A percentile compares a stretch with the other conserved stretches of the same genome.
Evolutionary conservation across 345 rosid genomes (phyloP).

Genomic region (Citrus glauca): DNA sequence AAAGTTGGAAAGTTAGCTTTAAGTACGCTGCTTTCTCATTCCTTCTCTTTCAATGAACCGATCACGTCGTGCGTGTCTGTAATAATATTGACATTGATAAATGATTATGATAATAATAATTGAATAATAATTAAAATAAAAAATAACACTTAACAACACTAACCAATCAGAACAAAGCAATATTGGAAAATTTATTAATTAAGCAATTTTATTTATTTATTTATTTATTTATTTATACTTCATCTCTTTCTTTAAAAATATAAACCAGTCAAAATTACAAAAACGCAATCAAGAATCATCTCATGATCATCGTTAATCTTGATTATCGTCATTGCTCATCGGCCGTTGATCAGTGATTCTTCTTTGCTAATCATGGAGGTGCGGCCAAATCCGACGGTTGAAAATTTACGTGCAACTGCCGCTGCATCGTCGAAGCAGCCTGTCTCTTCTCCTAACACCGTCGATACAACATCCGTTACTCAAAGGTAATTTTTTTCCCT

Average conservation of each 20-base stretch:
- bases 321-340: neutral
- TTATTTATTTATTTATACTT: neutral
- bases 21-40: neutral
- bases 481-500: conserved; percentile 29
- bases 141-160: neutral
- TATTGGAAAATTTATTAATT: too few species aligned
- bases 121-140: neutral
- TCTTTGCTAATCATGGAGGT: conserved; percentile 36
- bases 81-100: neutral
- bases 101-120: neutral
- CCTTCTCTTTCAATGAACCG: neutral
- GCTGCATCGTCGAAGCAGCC: conserved; percentile 40
- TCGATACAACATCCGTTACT: conserved; percentile 50
- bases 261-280: neutral
- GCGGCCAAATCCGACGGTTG: conserved; percentile 42
- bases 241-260: neutral
- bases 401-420: conserved; percentile 31
- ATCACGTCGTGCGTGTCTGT: neutral
- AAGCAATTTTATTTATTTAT: too few species aligned
- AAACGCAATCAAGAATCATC: neutral
- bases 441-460: conserved; percentile 24
- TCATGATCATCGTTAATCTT: neutral
- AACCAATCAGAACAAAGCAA: neutral
- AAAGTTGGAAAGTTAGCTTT: neutral
- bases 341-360: neutral